Base-by-base conservation (phyloP, 2,329 filamentous ascomycete genomes). In the Fusarium sp. region DNA sequence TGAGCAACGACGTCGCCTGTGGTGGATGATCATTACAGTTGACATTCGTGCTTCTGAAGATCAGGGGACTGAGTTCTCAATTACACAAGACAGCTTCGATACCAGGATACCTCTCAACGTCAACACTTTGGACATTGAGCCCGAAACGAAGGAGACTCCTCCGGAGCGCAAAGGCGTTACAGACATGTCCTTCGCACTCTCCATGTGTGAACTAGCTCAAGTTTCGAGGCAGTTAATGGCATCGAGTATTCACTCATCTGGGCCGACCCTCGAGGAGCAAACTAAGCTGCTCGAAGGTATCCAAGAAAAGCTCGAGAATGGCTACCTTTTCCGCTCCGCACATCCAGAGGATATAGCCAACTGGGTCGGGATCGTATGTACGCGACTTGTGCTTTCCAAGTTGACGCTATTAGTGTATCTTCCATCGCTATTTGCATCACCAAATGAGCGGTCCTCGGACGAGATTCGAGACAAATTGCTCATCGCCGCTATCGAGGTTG, bases 1-100 rank as follows among this genome's bases (percentile, higher is more conserved):
- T 12, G 90, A 93, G 76, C 89, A 92, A 81, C 85, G 90, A 24
- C 85, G 91, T 10, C 84, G 91, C 4, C 78, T 91, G 1, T 93
- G 90, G 85, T 92, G 89, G 87, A 85, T 87, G 26, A 83, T 93
- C 5, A 85, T 88, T 48, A 85, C 90, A 8, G 78, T 92, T 4
- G 91, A 93, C 69, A 83, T 89, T 14, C 85, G 88, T n/a, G 85
- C 88, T 0, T 87, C 89, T 8, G 89, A 91, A 69, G 88, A 90
- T 34, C 88, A 89, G 48, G 89, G 89, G 4, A 86, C 85, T 6
- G 87, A 85, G 26, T 78, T 88, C 24, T 85, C 82, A 2, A 85
- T 89, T 3, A 77, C 83, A 3, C 81, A 84, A 18, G 78, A 81
- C 14, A 83, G 81, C 12, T 89, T 86, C 44, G 88, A 91, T 70